Percentiles rank a stretch among this genome's conserved stretches.
phyloP scores from a whole-genome alignment of 352 stramenopile genomes.

The Detonula confervacea region DNA sequence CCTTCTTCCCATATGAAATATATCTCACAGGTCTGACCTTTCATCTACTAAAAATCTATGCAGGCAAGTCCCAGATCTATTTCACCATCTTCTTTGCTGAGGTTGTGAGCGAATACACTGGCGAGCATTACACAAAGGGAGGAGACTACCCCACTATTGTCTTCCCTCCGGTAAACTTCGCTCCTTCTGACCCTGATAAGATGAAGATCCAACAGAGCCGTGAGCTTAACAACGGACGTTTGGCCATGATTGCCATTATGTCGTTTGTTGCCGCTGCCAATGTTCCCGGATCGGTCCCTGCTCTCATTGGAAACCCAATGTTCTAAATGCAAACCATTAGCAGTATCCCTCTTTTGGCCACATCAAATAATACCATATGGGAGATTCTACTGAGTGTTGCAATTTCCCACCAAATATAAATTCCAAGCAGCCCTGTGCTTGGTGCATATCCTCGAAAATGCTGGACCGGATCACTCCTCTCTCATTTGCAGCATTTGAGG shows the following conservation, averaged over 20 bases:
- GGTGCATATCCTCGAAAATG: background rate
- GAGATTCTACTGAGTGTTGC: slow-evolving; percentile 4
- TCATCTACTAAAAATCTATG: background rate
- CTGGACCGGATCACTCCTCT: background rate
- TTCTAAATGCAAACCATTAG: slow-evolving; percentile 47
- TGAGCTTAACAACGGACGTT: slow-evolving; percentile 74
- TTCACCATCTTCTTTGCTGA: slow-evolving; percentile 76
- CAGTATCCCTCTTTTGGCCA: background rate
- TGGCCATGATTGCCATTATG: slow-evolving; percentile 82
- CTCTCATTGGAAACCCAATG: slow-evolving; percentile 61
- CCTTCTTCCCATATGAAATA: background rate
- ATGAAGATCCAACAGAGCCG: slow-evolving; percentile 56
- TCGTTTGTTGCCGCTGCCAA: slow-evolving; percentile 71
- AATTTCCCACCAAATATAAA: slow-evolving; percentile 11
- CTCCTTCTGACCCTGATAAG: slow-evolving; percentile 39
- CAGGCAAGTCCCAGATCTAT: slow-evolving; percentile 69
- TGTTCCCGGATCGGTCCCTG: slow-evolving; percentile 72
- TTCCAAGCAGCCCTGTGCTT: slow-evolving; percentile 9
- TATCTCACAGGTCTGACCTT: background rate
- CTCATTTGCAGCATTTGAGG: background rate
- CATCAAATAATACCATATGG: background rate
- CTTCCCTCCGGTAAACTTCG: slow-evolving; percentile 72
- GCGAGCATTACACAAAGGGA: slow-evolving; percentile 79
- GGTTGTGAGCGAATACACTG: slow-evolving; percentile 56
- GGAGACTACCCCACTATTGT: slow-evolving; percentile 64